These are phyloP conservation scores for Quercus phellos DNA, from an alignment of 331 rosid species.

Conservation along the genomic window DNA sequence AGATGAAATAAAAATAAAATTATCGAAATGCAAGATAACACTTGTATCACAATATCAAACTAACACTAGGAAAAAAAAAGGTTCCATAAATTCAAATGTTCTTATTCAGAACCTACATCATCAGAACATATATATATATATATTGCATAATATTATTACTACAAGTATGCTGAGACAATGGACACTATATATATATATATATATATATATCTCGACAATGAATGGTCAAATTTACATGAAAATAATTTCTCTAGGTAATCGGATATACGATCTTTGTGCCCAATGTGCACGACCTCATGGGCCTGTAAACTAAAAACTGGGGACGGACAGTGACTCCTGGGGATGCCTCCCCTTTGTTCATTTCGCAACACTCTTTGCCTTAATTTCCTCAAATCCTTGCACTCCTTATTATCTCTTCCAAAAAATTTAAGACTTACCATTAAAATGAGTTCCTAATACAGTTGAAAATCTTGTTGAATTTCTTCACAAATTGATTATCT, in stretches of 20 bases:
- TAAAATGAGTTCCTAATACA: not conserved
- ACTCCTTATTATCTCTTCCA: too few species aligned
- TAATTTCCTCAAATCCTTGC: too few species aligned
- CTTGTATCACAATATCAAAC: not conserved
- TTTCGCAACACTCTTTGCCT: too few species aligned
- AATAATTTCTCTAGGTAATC: not conserved
- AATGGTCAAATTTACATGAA: not conserved
- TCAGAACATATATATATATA: not conserved
- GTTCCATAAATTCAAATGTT: not conserved
- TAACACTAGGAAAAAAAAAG: too few species aligned
- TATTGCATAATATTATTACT: not conserved
- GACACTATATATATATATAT: not conserved
- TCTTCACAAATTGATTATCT: not conserved
- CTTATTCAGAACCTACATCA: not conserved
- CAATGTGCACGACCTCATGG: not conserved
- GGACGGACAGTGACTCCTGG: too few species aligned
- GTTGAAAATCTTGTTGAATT: not conserved
- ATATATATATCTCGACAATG: not conserved
- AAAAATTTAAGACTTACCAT: too few species aligned
- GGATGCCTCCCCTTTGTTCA: too few species aligned
- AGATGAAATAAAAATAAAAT: not conserved
- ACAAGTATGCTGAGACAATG: not conserved
- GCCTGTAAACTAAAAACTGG: not conserved
- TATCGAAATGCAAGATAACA: not conserved
- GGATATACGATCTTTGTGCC: not conserved